Conservation (phyloP, 2,329 filamentous ascomycete genomes). For the Neonectria punicea region DNA sequence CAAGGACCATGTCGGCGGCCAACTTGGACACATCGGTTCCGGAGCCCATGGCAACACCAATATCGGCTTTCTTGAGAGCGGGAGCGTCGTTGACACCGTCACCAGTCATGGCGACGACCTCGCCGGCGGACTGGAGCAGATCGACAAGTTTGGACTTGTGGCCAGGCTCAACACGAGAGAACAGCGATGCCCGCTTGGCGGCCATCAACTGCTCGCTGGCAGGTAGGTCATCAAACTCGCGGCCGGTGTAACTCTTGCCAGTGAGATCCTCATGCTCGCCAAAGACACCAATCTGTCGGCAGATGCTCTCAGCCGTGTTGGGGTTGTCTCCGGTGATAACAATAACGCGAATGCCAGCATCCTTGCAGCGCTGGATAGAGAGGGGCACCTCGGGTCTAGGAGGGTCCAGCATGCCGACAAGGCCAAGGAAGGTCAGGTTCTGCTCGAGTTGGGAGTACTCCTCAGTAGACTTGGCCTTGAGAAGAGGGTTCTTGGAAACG, state of each 20-base stretch:
- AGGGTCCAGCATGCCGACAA: constrained; percentile 96
- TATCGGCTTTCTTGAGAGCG: constrained; percentile 97
- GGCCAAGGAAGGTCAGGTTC: constrained; percentile 91
- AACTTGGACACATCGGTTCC: constrained; percentile 97
- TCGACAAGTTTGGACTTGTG: constrained; percentile 99
- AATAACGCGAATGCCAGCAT: constrained; percentile 94
- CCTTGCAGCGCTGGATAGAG: constrained; percentile 89
- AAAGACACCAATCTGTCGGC: constrained; percentile 96
- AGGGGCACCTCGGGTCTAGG: constrained; percentile 89
- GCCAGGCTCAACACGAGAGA: constrained; percentile 93
- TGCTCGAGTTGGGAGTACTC: constrained; percentile 92
- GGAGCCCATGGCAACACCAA: constrained; percentile 98
- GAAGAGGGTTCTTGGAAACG: constrained; percentile 74
- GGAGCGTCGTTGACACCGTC: constrained; percentile 99
- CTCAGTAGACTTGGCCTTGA: constrained; percentile 81
- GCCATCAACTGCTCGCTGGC: constrained; percentile 83
- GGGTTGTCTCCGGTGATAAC: constrained; percentile 99
- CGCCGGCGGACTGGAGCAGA: constrained; percentile 88
- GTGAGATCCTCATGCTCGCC: constrained; percentile 80
- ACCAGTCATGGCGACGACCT: constrained; percentile 99
- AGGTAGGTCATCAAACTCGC: constrained; percentile 89
- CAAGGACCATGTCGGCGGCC: constrained; percentile 97
- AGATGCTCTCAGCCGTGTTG: constrained; percentile 97
- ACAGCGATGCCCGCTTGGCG: constrained; percentile 86
- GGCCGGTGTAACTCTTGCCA: constrained; percentile 94